phyloP scores from a whole-genome alignment of 2,329 filamentous ascomycete species.

The Penicillium aurantiogriseum region DNA sequence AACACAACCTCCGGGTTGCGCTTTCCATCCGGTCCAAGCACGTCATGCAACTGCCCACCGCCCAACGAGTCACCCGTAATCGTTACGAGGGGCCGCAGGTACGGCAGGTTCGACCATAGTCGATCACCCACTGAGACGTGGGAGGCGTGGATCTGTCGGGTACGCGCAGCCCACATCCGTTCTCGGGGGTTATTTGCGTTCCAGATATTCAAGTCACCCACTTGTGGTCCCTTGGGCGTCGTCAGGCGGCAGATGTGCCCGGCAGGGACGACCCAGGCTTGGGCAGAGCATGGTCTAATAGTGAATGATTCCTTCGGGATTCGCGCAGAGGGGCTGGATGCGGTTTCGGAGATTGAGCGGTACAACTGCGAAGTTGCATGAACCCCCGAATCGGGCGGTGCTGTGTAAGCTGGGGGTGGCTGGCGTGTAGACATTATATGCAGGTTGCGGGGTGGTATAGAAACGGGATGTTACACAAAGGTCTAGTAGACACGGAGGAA shows the following conservation, averaged over 20 bases:
- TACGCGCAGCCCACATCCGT: constrained; percentile 77
- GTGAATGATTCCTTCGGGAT: constrained; percentile 51
- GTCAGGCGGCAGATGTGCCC: constrained; percentile 70
- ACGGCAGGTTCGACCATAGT: constrained; percentile 75
- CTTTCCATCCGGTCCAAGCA: constrained; percentile 36
- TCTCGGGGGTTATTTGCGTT: constrained; percentile 73
- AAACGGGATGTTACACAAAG: background rate
- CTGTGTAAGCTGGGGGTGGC: constrained; percentile 42
- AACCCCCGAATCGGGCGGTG: constrained; percentile 36
- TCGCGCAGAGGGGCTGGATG: constrained; percentile 30
- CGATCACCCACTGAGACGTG: constrained; percentile 71
- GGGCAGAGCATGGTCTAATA: constrained; percentile 70
- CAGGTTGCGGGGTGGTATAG: background rate
- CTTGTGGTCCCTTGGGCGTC: constrained; percentile 74
- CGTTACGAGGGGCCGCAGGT: constrained; percentile 70
- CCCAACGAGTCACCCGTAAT: constrained; percentile 66
- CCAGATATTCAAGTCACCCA: constrained; percentile 83
- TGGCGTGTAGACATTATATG: constrained; percentile 31
- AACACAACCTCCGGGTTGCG: constrained; percentile 41
- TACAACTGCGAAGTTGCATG: constrained; percentile 39
- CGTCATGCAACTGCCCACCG: constrained; percentile 39
- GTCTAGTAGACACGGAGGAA: too few species aligned
- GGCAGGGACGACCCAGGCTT: constrained; percentile 68
- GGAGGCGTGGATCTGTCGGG: constrained; percentile 72
- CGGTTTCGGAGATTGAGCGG: constrained; percentile 38